Percentiles rank a stretch among this genome's conserved stretches.
These are phyloP conservation scores for Geranium rotundifolium DNA, from an alignment of 345 rosid genomes.

Conservation along the genomic window DNA sequence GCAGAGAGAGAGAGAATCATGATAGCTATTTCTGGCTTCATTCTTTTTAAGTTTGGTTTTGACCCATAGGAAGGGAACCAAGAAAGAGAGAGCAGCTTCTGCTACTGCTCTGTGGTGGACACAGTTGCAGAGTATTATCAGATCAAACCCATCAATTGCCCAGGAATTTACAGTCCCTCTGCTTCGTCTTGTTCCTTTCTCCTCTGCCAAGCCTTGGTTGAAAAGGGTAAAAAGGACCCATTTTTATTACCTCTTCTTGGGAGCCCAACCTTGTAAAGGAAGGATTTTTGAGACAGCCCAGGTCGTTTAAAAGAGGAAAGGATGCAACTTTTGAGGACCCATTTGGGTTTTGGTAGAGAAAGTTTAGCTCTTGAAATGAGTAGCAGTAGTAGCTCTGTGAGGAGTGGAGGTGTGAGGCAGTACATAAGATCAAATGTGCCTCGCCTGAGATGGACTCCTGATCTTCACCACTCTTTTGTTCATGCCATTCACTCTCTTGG, in stretches of 20 bases:
- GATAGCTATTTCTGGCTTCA: conserved; percentile 35
- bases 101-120: conserved; percentile 6
- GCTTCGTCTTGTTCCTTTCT: conserved; percentile 35
- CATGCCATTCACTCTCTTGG: conserved; percentile 88
- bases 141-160: conserved; percentile 12
- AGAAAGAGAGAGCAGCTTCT: not conserved
- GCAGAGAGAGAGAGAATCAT: conserved; percentile 29
- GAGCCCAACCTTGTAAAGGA: not conserved
- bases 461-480: conserved; percentile 83
- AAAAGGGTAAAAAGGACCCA: not conserved
- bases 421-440: conserved; percentile 86
- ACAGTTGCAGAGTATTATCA: conserved; percentile 1
- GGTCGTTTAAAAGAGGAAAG: not conserved
- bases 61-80: not conserved
- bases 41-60: not conserved
- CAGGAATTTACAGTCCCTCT: conserved; percentile 29
- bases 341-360: conserved; percentile 13
- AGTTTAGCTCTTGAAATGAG: conserved; percentile 36
- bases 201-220: conserved; percentile 1
- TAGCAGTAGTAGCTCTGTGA: conserved; percentile 28
- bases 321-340: conserved; percentile 7
- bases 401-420: conserved; percentile 68
- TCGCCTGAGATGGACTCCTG: conserved; percentile 93
- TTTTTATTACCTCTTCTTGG: not conserved
- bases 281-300: not conserved